phyloP scores from a whole-genome alignment of 2,329 filamentous ascomycete species.

The Dothidotthia symphoricarpi region DNA sequence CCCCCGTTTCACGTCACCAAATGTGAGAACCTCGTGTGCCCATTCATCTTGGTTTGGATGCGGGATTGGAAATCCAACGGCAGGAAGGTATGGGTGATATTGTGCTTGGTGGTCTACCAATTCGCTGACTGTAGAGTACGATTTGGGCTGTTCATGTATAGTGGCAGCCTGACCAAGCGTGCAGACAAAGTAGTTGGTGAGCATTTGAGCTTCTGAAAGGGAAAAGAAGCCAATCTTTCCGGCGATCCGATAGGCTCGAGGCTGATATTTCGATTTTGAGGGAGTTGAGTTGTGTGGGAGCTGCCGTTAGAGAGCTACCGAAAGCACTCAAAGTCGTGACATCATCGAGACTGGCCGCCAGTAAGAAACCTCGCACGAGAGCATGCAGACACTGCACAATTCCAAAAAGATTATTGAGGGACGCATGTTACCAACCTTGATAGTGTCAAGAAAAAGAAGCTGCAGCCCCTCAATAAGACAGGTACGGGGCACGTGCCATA shows the following conservation, averaged over 20 bases:
- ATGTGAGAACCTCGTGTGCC: conserved; percentile 37
- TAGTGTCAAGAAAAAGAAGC: too few relatives aligned
- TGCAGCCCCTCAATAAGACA: too few relatives aligned
- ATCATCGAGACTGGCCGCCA: conserved; percentile 19
- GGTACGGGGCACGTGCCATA: too few relatives aligned
- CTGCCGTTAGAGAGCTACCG: conserved; percentile 1
- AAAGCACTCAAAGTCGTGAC: conserved; percentile 26
- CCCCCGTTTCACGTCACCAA: conserved; percentile 35
- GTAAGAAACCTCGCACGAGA: conserved; percentile 3
- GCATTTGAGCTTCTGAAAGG: conserved; percentile 15
- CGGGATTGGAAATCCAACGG: conserved; percentile 52
- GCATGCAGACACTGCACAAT: too few relatives aligned
- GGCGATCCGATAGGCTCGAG: too few relatives aligned
- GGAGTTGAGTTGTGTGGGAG: background rate
- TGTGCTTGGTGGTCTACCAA: conserved; percentile 53
- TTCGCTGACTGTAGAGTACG: conserved; percentile 49
- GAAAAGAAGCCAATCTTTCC: too few relatives aligned
- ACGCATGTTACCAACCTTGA: too few relatives aligned
- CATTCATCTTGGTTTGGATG: conserved; percentile 16
- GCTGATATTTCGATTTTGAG: too few relatives aligned
- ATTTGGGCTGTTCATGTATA: conserved; percentile 37
- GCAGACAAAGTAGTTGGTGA: conserved; percentile 59
- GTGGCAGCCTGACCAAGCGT: conserved; percentile 57
- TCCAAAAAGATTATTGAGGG: too few relatives aligned
- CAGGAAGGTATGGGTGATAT: conserved; percentile 42